phyloP scores from a whole-genome alignment of 2,329 filamentous ascomycete genomes.

The Botrytis cinerea region DNA sequence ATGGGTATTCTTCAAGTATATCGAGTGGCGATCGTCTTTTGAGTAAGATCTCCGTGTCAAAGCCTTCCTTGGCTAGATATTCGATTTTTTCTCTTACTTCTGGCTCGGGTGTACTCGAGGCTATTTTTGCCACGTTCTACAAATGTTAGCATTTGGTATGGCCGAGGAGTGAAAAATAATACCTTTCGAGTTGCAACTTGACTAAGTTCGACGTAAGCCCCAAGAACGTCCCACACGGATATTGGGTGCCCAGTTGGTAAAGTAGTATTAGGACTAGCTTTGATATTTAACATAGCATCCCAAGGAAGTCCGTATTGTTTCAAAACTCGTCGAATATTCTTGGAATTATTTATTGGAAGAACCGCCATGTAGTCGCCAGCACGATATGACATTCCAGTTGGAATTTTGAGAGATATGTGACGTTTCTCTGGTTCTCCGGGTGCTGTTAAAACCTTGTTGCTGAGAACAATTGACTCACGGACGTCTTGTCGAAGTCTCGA shows the following conservation, averaged over 20 bases:
- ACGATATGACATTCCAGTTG: slow-evolving; percentile 28
- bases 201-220: slow-evolving; percentile 60
- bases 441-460: slow-evolving; percentile 54
- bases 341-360: slow-evolving; percentile 28
- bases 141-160: not conserved
- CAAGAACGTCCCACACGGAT: slow-evolving; percentile 55
- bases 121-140: slow-evolving; percentile 49
- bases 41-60: slow-evolving; percentile 37
- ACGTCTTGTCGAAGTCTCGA: slow-evolving; percentile 60
- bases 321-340: slow-evolving; percentile 37
- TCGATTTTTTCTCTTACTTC: slow-evolving; percentile 47
- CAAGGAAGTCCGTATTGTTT: slow-evolving; percentile 23
- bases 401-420: slow-evolving; percentile 52
- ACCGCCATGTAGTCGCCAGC: slow-evolving; percentile 33
- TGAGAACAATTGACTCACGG: slow-evolving; percentile 59
- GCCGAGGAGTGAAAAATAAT: slow-evolving; percentile 27
- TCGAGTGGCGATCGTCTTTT: slow-evolving; percentile 68
- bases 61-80: slow-evolving; percentile 42
- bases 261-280: slow-evolving; percentile 44
- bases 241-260: slow-evolving; percentile 51
- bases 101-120: slow-evolving; percentile 50
- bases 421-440: slow-evolving; percentile 51
- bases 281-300: slow-evolving; percentile 56
- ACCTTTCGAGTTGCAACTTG: slow-evolving; percentile 56
- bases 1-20: slow-evolving; percentile 64